phyloP scores from a whole-genome alignment of 2,329 filamentous ascomycete genomes.

The Colletotrichum sansevieriae region DNA sequence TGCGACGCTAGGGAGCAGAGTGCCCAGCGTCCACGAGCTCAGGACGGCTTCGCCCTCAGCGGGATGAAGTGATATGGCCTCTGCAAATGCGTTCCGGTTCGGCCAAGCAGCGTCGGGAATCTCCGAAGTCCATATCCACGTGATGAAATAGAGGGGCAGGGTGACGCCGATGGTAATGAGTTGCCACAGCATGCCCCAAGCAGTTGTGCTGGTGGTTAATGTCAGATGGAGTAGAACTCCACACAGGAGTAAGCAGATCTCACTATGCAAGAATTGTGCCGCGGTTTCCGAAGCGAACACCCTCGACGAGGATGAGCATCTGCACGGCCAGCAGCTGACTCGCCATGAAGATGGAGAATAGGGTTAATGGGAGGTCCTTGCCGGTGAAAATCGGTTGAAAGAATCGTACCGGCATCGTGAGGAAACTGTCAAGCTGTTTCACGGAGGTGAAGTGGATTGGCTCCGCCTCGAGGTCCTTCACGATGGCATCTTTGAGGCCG shows the following conservation, averaged over 20 bases:
- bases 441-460: conserved; percentile 43
- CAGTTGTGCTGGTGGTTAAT: conserved; percentile 32
- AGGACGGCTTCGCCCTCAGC: conserved; percentile 26
- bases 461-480: background rate
- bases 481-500: conserved; percentile 14
- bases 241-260: background rate
- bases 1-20: conserved; percentile 42
- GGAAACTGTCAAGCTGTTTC: conserved; percentile 39
- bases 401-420: conserved; percentile 41
- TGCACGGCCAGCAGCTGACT: conserved; percentile 44
- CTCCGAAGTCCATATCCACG: conserved; percentile 44
- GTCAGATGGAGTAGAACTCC: background rate
- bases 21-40: conserved; percentile 41
- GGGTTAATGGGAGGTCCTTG: conserved; percentile 29
- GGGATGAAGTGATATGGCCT: conserved; percentile 41
- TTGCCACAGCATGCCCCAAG: conserved; percentile 45
- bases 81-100: background rate
- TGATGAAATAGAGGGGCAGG: conserved; percentile 44
- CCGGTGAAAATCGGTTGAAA: conserved; percentile 42
- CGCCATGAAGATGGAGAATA: conserved; percentile 43
- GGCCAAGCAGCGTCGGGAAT: conserved; percentile 19
- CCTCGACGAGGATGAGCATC: conserved; percentile 41
- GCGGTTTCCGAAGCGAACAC: conserved; percentile 42
- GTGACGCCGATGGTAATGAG: conserved; percentile 44
- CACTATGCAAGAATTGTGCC: conserved; percentile 43